Conservation (phyloP, 495 filamentous ascomycete genomes). For the Oidiodendron maius region DNA sequence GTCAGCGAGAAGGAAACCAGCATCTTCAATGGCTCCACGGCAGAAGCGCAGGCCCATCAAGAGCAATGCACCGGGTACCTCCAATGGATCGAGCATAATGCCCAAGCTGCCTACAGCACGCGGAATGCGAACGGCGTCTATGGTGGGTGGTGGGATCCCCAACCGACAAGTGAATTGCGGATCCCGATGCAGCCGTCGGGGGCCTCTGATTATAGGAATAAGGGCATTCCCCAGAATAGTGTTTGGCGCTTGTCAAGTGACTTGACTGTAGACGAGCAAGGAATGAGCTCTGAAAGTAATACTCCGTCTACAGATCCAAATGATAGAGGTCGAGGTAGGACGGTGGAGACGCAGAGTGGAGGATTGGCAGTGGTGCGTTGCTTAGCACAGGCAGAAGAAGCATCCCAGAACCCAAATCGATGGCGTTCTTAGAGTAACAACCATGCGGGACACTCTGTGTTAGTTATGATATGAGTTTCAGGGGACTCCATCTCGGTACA, state of each 20-base stretch:
- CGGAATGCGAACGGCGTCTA: conserved; percentile 63
- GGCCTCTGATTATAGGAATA: conserved; percentile 63
- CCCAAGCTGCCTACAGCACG: conserved; percentile 62
- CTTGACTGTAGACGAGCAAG: not conserved
- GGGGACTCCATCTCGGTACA: too few relatives aligned
- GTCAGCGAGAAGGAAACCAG: conserved; percentile 24
- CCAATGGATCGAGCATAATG: conserved; percentile 70
- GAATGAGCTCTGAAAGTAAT: not conserved
- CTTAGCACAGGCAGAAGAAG: conserved; percentile 48
- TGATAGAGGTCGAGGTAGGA: conserved; percentile 73
- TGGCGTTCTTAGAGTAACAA: too few relatives aligned
- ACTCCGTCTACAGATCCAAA: conserved; percentile 52
- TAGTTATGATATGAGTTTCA: too few relatives aligned
- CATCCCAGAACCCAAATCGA: too few relatives aligned
- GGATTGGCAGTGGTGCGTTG: conserved; percentile 74
- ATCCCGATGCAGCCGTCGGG: conserved; percentile 24
- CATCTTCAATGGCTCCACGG: conserved; percentile 5
- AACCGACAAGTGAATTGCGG: conserved; percentile 10
- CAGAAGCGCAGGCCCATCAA: conserved; percentile 10
- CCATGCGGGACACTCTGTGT: too few relatives aligned
- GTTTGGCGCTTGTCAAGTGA: not conserved
- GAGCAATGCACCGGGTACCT: conserved; percentile 54
- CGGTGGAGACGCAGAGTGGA: conserved; percentile 84
- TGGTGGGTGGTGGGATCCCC: conserved; percentile 79
- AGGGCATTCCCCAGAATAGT: conserved; percentile 32